Conservation (phyloP, 371 early-diverging fungal genomes). For the Capillidium heterosporum region DNA sequence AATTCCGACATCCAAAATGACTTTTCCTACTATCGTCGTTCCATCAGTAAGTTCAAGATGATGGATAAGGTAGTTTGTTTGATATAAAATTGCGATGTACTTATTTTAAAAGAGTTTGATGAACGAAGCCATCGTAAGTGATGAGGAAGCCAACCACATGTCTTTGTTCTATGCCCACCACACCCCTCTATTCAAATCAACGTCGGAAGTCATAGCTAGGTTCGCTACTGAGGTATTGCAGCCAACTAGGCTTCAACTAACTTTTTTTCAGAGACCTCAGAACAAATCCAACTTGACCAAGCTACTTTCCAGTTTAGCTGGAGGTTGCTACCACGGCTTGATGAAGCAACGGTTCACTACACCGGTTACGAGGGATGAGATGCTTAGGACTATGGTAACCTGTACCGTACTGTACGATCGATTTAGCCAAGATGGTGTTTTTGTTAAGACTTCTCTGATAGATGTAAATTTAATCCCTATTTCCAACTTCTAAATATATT, state of each 20-base stretch:
- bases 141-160: conserved; percentile 79
- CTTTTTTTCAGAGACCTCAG: conserved; percentile 9
- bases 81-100: no score
- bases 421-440: conserved; percentile 60
- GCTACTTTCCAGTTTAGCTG: conserved; percentile 38
- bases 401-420: conserved; percentile 82
- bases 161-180: conserved; percentile 89
- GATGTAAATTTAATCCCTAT: conserved; percentile 32
- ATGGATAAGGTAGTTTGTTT: conserved; percentile 19
- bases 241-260: conserved; percentile 5
- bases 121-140: conserved; percentile 17
- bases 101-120: not conserved
- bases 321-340: conserved; percentile 46
- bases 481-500: not conserved
- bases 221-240: conserved; percentile 23
- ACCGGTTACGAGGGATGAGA: conserved; percentile 23
- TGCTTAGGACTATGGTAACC: conserved; percentile 69
- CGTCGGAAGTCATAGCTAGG: conserved; percentile 52
- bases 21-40: conserved; percentile 87
- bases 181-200: conserved; percentile 73
- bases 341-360: conserved; percentile 23
- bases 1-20: conserved; percentile 89
- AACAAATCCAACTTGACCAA: conserved; percentile 30
- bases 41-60: conserved; percentile 53
- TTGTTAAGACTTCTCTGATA: conserved; percentile 50